Conservation (phyloP, 208 protist genomes). For the Trypanosoma mega region DNA sequence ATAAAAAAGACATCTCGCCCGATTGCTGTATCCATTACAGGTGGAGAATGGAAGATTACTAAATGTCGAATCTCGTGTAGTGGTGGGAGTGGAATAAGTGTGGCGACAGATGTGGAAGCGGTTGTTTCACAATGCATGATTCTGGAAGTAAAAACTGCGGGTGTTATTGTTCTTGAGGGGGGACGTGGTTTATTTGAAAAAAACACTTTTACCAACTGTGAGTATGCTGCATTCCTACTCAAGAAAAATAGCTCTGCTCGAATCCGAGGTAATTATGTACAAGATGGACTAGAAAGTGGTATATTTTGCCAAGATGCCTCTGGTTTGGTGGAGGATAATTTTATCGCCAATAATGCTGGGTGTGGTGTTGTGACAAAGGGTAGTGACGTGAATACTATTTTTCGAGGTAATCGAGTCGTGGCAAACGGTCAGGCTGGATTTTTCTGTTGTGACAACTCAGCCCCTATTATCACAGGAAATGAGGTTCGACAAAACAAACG, state of each 20-base stretch:
- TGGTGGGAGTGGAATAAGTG: slow-evolving; percentile 63
- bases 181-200: slow-evolving; percentile 64
- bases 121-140: slow-evolving; percentile 78
- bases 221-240: slow-evolving; percentile 80
- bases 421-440: slow-evolving; percentile 78
- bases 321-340: slow-evolving; percentile 77
- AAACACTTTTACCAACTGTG: slow-evolving; percentile 76
- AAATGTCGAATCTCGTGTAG: slow-evolving; percentile 74
- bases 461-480: slow-evolving; percentile 72
- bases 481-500: slow-evolving; percentile 71
- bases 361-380: slow-evolving; percentile 84
- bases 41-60: slow-evolving; percentile 69
- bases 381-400: slow-evolving; percentile 37
- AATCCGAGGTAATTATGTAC: slow-evolving; percentile 67
- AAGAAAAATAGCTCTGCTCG: slow-evolving; percentile 51
- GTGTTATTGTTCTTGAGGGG: slow-evolving; percentile 65
- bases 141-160: slow-evolving; percentile 70
- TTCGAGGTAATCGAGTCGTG: slow-evolving; percentile 68
- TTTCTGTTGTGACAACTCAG: slow-evolving; percentile 71
- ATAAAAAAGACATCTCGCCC: slow-evolving; percentile 54
- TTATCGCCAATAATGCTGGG: slow-evolving; percentile 72
- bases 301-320: slow-evolving; percentile 83
- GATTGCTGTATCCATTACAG: slow-evolving; percentile 56
- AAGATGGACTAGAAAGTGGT: slow-evolving; percentile 67
- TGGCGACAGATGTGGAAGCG: slow-evolving; percentile 45